Base-by-base conservation (phyloP, 179 eudicot species). In the Spergularia azorica region DNA sequence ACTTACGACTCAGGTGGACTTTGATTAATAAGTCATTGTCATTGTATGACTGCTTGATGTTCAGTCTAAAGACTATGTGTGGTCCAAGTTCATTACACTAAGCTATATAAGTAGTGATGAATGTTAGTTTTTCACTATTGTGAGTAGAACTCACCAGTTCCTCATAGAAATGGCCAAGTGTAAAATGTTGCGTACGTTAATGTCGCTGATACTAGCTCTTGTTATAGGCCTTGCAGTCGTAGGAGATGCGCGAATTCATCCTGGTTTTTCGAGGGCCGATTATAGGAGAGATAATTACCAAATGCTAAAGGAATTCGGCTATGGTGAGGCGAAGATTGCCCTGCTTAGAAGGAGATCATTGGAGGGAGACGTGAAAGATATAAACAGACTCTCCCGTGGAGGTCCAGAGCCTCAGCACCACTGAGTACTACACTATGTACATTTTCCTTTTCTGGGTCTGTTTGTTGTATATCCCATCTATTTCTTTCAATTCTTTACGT, bases 401-500 rank as follows among this genome's bases (percentile, higher is more conserved):
- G 79, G 79, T 8, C 79, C 74, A 9, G 74, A 58, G 14, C 12
- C 60, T 46, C 79, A 77, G 50, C 79, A 77, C 59, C 79, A 77
- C 57, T 36, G 13, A 43, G 9, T 6, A 10, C 73, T 67, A 39
- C 56, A 57, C 21, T 6, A 6, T 61, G 11, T 21, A 61, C 3
- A 61, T 1, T 6, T 61, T 26, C 0, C 48, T 43, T 43, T 6
- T 43, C 48, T 6, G 43, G 48, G 0, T 26, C 32, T 43, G 8
- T 43, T 43, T 43, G 48, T 43, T 5, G n/a, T 59, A 17, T 59
- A 59, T 59, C 2, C 32, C 32, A 2, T 26, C 32, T 26, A 26
- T 26, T 26, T 26, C 32, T 26, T 26, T 26, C 32, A 26, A 26
- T 26, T 0, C 32, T 26, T 26, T 26, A 26, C 32, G 32, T 26